These are phyloP conservation scores for Diplotaxis tenuifolia DNA, from an alignment of 345 rosid genomes.

Conservation along the genomic window DNA sequence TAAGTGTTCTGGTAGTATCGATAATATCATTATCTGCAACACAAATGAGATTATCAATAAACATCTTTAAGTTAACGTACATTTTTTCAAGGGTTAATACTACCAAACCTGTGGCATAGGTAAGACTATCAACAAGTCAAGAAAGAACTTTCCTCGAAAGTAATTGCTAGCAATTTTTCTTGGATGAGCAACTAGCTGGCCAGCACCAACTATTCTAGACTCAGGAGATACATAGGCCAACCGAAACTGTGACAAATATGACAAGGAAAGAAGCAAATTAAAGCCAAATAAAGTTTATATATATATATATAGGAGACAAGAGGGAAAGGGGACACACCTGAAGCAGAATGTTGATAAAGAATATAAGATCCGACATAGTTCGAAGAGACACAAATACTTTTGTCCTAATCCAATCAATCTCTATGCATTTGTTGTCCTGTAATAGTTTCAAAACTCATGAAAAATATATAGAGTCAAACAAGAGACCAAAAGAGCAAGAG, in stretches of 20 bases:
- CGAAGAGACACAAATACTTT: slow-evolving; percentile 47
- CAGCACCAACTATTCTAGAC: slow-evolving; percentile 78
- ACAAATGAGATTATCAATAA: not conserved
- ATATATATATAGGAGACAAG: not conserved
- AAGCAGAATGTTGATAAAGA: slow-evolving; percentile 67
- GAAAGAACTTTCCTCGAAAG: slow-evolving; percentile 50
- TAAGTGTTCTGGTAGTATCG: slow-evolving; percentile 43
- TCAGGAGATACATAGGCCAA: slow-evolving; percentile 84
- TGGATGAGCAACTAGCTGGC: slow-evolving; percentile 85
- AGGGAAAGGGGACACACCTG: slow-evolving; percentile 50
- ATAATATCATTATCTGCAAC: slow-evolving; percentile 57
- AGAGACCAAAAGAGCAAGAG: not conserved
- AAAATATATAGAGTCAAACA: not conserved
- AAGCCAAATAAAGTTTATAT: not conserved
- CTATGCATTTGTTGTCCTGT: slow-evolving; percentile 63
- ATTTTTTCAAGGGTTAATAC: not conserved
- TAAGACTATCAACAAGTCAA: slow-evolving; percentile 60
- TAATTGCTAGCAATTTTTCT: slow-evolving; percentile 64
- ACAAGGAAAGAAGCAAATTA: not conserved
- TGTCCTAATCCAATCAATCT: slow-evolving; percentile 46
- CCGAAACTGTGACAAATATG: slow-evolving; percentile 57
- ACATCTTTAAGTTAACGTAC: not conserved
- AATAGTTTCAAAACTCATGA: not conserved
- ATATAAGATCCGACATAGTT: slow-evolving; percentile 63
- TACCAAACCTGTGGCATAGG: slow-evolving; percentile 86